Percentiles rank a stretch among this genome's conserved stretches.
phyloP scores from a whole-genome alignment of 352 stramenopile species.

The Peronosclerospora sorghi region DNA sequence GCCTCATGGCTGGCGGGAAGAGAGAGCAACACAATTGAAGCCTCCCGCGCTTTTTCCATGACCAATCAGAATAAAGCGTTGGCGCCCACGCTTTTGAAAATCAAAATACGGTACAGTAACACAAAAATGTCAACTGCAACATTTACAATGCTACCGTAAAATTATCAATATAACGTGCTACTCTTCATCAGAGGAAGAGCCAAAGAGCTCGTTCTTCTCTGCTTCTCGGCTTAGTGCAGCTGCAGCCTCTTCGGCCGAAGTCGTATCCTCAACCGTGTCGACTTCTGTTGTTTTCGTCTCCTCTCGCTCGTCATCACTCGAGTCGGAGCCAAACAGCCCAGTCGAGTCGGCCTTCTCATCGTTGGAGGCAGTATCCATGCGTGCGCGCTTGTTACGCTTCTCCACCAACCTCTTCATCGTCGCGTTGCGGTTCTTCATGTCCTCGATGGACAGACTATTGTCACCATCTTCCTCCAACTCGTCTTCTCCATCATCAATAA shows the following conservation, averaged over 20 bases:
- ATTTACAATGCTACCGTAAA: background rate
- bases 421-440: slow-evolving; percentile 84
- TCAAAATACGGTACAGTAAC: too few relatives aligned
- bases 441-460: slow-evolving; percentile 70
- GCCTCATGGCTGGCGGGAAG: background rate
- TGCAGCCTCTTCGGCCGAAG: slow-evolving; percentile 7
- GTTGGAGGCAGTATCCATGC: slow-evolving; percentile 38
- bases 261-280: slow-evolving; percentile 12
- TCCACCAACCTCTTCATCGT: slow-evolving; percentile 81
- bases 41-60: slow-evolving; percentile 19
- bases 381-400: slow-evolving; percentile 71
- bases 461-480: slow-evolving; percentile 54
- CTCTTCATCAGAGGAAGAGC: slow-evolving; percentile 70
- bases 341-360: slow-evolving; percentile 49
- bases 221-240: slow-evolving; percentile 28
- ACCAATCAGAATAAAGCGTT: background rate
- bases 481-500: slow-evolving; percentile 50
- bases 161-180: slow-evolving; percentile 18
- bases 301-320: slow-evolving; percentile 54
- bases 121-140: background rate
- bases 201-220: slow-evolving; percentile 79
- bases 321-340: slow-evolving; percentile 80
- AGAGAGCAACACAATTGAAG: slow-evolving; percentile 1
- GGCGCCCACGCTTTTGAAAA: slow-evolving; percentile 6
- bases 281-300: slow-evolving; percentile 11